These are phyloP conservation scores for Acanthamoeba sp. DNA, from an alignment of 208 protist species.

Conservation along the genomic window DNA sequence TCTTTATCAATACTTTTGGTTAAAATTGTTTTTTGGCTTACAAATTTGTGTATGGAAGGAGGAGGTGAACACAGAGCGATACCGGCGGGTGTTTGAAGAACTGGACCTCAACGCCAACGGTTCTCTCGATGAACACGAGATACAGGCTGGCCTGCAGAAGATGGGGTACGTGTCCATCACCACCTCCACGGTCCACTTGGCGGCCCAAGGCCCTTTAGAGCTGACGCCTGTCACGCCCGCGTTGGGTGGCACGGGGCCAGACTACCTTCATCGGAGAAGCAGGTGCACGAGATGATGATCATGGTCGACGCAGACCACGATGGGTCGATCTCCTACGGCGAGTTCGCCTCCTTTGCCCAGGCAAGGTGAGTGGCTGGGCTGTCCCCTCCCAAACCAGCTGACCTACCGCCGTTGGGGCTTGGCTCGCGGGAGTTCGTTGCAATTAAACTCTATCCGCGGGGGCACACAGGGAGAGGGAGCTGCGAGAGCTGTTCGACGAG, in stretches of 20 bases:
- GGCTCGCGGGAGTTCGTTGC: no score
- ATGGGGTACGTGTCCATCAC: background rate
- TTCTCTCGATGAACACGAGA: conserved; percentile 46
- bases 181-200: background rate
- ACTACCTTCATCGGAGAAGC: conserved; percentile 33
- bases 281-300: conserved; percentile 66
- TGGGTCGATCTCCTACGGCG: conserved; percentile 56
- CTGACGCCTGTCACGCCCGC: background rate
- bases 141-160: conserved; percentile 58
- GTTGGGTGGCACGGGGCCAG: background rate
- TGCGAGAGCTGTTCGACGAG: conserved; percentile 55
- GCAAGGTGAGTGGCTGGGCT: background rate
- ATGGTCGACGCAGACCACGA: conserved; percentile 55
- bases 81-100: conserved; percentile 52
- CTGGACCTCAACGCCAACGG: conserved; percentile 71
- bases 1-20: no score
- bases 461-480: background rate
- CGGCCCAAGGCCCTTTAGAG: no score
- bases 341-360: conserved; percentile 58
- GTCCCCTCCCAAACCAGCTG: background rate
- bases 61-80: background rate
- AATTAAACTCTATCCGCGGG: background rate
- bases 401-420: no score
- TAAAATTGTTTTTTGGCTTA: background rate
- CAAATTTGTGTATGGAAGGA: background rate